Base-by-base conservation (phyloP, 495 filamentous ascomycete species). In the Mycothermus thermophilus region DNA sequence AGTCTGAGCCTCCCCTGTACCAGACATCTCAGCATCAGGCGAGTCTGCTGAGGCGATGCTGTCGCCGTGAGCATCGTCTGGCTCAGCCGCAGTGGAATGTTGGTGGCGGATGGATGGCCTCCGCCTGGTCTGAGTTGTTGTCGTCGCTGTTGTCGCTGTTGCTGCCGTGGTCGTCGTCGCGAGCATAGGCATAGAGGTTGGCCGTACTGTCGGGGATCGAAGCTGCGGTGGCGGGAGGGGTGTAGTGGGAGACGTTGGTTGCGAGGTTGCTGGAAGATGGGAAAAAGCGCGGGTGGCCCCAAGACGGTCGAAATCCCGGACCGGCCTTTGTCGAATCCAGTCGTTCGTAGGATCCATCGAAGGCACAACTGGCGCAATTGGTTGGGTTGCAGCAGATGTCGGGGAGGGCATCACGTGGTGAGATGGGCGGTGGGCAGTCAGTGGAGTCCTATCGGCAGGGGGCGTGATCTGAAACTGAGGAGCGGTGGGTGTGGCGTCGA, bases 231-330 rank as follows among this genome's bases (percentile, higher is more conserved):
- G 77, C 25, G 81, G 80, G 33, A 80, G 70, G 8, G 88, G 90
- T 1, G 90, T 97, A 8, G 86, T 93, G 1, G 90, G 90, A 8
- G 88, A 94, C 35, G 84, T 81, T 1, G 90, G 90, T 48, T 94
- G 90, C 6, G 90, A 94, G 16, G 75, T 70, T 33, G 29, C 62
- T 14, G 77, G 77, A 2, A 73, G 66, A 30, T 82, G 74, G 30
- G 82, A 58, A 6, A 77, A 71, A 2, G 84, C 77, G 20, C 83
- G 58, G 74, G 92, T 90, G 37, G 82, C 88, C 9, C 80, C 80
- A 12, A 95, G 68, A 32, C 88, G 76, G 46, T 95, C 88, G 24
- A 71, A 67, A 51, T 94, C 87, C 37, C 86, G 80, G 20, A 93
- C 78, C 11, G 83, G 83, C n/a, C n/a, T 13, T 84, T 72, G 40